Evolutionary conservation across 169 alveolate genomes (phyloP), one percentile per base, ranked within the genome.

Genomic region (Cryptosporidium ubiquitum): DNA sequence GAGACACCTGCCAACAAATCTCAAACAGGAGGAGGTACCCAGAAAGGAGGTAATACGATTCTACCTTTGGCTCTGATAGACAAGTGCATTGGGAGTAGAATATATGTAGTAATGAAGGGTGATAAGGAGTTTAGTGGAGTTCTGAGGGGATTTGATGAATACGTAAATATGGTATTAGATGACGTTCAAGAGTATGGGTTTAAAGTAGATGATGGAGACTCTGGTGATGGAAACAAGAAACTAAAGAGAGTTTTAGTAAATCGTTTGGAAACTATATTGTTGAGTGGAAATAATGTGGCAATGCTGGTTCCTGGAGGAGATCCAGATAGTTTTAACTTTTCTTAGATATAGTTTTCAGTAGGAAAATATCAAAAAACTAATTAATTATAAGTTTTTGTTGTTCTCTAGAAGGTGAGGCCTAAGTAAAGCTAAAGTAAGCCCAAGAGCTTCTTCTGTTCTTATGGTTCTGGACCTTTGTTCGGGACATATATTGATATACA

Each of bases 361-460:
- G 5, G 39, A 58, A 58, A 26, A 0, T 23, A 26, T 26, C n/a
- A 35, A 20, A 26, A 64, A 14, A 37, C 6, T 33, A 64, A 37
- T 16, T 33, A 64, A 64, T 37, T 64, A 64, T 51, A 74, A 33
- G 31, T 61, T 79, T 29, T 61, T 79, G 75, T 79, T 79, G 23
- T 79, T 79, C 42, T 79, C 89, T 29, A 79, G 18, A n/a, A 79
- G 68, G 69, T 79, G 61, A 40, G 89, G 89, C 40, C 89, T 79
- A 5, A 79, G 75, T 26, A 79, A 33, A 14, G 96, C 92, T 58
- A 96, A 52, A 26, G 98, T 93, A 84, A 97, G 95, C 31, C 96
- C 93, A 35, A 98, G 92, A 64, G 99, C 99, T 92, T 98, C 99
- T 84, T 98, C 99, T 31, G 99, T 97, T 55, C 99, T 84, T n/a